phyloP scores from a whole-genome alignment of 495 filamentous ascomycete species.

The Xylaria venustula region DNA sequence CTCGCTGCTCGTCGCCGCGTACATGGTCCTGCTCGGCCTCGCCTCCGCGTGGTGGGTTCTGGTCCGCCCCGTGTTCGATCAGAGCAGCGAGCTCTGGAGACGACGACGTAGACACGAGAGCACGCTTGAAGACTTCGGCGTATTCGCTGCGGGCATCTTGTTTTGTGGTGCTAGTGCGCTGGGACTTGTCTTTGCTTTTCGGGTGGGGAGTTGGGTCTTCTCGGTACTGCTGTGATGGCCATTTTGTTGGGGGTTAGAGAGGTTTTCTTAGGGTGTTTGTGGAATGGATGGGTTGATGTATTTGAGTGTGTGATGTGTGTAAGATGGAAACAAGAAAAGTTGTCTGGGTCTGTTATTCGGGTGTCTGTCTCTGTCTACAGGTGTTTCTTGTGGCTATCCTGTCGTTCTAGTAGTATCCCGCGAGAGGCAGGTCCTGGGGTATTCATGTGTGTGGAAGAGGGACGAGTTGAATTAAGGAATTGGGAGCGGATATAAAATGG shows the following conservation, averaged over 20 bases:
- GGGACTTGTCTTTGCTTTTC: neutral
- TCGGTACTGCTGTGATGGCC: no score
- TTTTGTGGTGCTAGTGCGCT: slow-evolving; percentile 15
- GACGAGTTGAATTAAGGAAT: neutral
- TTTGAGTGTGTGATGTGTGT: no score
- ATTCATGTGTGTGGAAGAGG: no score
- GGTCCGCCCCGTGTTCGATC: slow-evolving; percentile 27
- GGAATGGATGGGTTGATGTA: no score
- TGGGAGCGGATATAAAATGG: neutral
- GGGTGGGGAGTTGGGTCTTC: neutral
- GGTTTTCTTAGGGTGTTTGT: no score
- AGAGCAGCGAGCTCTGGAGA: slow-evolving; percentile 26
- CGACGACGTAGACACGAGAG: slow-evolving; percentile 21
- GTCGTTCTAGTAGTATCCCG: no score
- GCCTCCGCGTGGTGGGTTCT: slow-evolving; percentile 25
- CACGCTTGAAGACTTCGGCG: slow-evolving; percentile 25
- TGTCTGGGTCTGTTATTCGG: no score
- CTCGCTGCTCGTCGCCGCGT: slow-evolving; percentile 14
- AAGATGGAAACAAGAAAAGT: no score
- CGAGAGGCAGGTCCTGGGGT: no score
- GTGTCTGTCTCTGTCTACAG: no score
- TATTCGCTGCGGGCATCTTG: slow-evolving; percentile 19
- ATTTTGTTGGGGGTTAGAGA: no score
- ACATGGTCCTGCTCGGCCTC: slow-evolving; percentile 18
- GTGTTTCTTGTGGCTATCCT: no score